Percentiles rank a stretch among this genome's conserved stretches.
Conservation (phyloP, 441 rosid species). For the Geranium incanum region DNA sequence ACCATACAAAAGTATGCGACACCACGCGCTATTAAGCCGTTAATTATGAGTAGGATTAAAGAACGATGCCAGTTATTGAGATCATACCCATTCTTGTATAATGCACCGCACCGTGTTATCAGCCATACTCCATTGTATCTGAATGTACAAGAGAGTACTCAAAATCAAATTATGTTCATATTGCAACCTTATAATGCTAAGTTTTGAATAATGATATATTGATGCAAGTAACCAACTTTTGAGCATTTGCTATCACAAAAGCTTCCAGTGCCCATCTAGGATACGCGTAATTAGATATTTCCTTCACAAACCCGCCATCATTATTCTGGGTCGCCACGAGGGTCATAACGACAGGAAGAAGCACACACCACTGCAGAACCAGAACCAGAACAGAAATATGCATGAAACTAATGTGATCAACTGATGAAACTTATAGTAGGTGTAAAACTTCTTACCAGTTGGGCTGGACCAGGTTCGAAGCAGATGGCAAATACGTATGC, state of each 20-base stretch:
- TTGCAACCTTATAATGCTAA: background rate
- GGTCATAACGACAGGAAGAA: constrained; percentile 90
- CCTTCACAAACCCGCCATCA: constrained; percentile 31
- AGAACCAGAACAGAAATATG: background rate
- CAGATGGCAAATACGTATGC: constrained; percentile 71
- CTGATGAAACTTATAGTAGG: background rate
- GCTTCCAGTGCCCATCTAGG: constrained; percentile 87
- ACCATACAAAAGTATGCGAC: constrained; percentile 65
- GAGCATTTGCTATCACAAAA: constrained; percentile 69
- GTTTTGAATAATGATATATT: background rate
- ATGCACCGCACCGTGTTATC: constrained; percentile 72
- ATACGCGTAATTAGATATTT: constrained; percentile 52
- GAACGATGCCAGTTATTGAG: constrained; percentile 57
- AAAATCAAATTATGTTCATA: background rate
- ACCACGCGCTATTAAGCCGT: constrained; percentile 42
- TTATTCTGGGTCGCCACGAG: constrained; percentile 59
- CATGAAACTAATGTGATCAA: background rate
- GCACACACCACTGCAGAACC: constrained; percentile 73
- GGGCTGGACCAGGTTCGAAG: constrained; percentile 88
- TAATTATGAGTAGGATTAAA: constrained; percentile 43
- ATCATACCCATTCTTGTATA: constrained; percentile 48
- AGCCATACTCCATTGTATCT: constrained; percentile 92
- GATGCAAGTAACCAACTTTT: constrained; percentile 35
- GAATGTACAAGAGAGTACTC: constrained; percentile 14
- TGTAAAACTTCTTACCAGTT: constrained; percentile 50